Base-by-base conservation (phyloP, 129 eudicot genomes). In the Flaveria linearis region DNA sequence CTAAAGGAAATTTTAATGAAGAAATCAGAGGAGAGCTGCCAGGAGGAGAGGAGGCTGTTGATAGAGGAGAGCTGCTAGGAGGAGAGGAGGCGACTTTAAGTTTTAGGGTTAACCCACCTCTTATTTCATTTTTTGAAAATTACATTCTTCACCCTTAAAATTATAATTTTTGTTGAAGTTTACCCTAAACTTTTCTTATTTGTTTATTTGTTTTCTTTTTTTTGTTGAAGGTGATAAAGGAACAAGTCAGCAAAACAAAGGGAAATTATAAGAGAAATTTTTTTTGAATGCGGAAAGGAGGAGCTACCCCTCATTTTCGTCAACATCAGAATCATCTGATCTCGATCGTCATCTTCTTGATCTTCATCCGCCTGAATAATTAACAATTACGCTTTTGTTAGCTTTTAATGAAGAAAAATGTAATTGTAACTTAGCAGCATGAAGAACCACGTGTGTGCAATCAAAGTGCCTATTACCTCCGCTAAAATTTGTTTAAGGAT, bases 321-420 rank as follows among this genome's bases (percentile, higher is more conserved):
- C 90, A 85, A 85, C 87, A 58, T 85, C 92, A 68, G 87, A 74
- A 78, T 91, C 90, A 69, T 87, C 92, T 73, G 88, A 83, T 76
- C 90, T 81, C 83, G 88, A 77, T 87, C 95, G 42, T 60, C 83
- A 78, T 88, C 91, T 55, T 88, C 90, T 73, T 80, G 90, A 86
- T 90, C 96, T 86, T 91, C 97, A 82, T 91, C 95, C 18, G 83
- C 90, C 97, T 91, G 80, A 69, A 82, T 41, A 42, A 13, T 26
- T 73, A 49, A 18, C 73, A 72, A 43, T 64, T 9, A 23, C 15
- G 42, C n/a, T 80, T 64, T 15, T 11, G 33, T 73, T 50, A 62
- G 69, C 41, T 72, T 64, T 17, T 51, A 60, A 16, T 42, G 25
- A 69, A 78, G 39, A 69, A 42, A 55, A 7, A 14, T 13, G n/a